phyloP scores from a whole-genome alignment of 2,329 filamentous ascomycete species.

The Penicillium freii region DNA sequence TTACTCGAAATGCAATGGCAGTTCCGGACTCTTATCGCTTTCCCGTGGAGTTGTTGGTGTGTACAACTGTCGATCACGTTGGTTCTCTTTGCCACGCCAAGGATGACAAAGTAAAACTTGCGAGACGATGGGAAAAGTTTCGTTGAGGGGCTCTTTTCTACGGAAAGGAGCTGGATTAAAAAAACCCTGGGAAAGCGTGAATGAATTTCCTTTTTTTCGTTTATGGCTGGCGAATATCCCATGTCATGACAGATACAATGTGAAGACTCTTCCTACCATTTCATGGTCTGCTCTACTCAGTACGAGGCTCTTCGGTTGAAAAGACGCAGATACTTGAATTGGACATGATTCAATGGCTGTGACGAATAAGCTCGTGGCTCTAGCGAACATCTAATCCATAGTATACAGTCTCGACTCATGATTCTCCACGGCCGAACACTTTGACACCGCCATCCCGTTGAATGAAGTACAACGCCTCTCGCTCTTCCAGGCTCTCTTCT shows the following conservation, averaged over 20 bases:
- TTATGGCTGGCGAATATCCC: conserved; percentile 42
- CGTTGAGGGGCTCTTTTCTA: conserved; percentile 26
- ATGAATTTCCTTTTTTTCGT: conserved; percentile 41
- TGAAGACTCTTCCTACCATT: conserved; percentile 36
- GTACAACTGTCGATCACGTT: conserved; percentile 31
- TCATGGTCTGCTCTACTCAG: conserved; percentile 10
- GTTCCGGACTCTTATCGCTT: conserved; percentile 35
- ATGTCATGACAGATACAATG: conserved; percentile 38
- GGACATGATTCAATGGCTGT: background rate
- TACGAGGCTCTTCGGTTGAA: background rate
- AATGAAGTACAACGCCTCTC: conserved; percentile 79
- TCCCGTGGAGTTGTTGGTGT: conserved; percentile 40
- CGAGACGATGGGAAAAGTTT: conserved; percentile 30
- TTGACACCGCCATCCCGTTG: conserved; percentile 73
- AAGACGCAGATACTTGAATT: background rate
- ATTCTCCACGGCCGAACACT: conserved; percentile 80
- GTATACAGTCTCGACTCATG: conserved; percentile 20
- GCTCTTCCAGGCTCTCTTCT: conserved; percentile 47
- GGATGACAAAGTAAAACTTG: conserved; percentile 18
- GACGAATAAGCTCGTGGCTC: background rate
- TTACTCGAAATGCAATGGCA: conserved; percentile 36
- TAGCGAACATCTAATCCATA: conserved; percentile 1
- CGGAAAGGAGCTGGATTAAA: conserved; percentile 26
- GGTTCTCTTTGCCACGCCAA: conserved; percentile 30
- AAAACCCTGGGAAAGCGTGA: conserved; percentile 33